phyloP scores from a whole-genome alignment of 2,329 filamentous ascomycete genomes.

The Trichoderma aggressivum region DNA sequence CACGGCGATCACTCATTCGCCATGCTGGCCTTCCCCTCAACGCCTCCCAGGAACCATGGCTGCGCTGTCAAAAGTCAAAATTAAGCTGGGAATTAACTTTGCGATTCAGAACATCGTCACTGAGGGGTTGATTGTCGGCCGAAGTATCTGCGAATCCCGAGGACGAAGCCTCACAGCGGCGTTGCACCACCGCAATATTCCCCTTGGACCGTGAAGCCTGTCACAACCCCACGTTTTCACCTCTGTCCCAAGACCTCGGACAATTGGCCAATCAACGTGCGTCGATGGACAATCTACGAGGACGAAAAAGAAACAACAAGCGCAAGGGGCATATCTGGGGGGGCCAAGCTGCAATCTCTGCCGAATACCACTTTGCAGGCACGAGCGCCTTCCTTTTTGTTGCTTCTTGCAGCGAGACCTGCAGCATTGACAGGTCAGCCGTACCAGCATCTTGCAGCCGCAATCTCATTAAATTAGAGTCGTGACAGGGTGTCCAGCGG shows the following conservation, averaged over 20 bases:
- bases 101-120: neutral
- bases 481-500: conserved; percentile 1
- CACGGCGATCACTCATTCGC: neutral
- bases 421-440: conserved; percentile 15
- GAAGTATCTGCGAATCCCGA: neutral
- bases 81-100: neutral
- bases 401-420: conserved; percentile 3
- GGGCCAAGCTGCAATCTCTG: neutral
- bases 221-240: conserved; percentile 10
- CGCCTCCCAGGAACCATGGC: conserved; percentile 13
- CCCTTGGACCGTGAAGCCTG: neutral
- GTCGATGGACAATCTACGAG: neutral
- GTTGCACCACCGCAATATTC: neutral
- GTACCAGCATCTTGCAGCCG: conserved; percentile 9
- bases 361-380: neutral
- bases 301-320: neutral
- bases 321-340: neutral
- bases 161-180: neutral
- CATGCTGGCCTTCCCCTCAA: neutral
- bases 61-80: conserved; percentile 13
- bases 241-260: neutral
- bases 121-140: neutral
- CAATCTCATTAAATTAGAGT: conserved; percentile 14
- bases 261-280: neutral
- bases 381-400: neutral